These are phyloP conservation scores for Curvularia spicifera DNA, from an alignment of 2,329 filamentous ascomycete species.

Conservation along the genomic window DNA sequence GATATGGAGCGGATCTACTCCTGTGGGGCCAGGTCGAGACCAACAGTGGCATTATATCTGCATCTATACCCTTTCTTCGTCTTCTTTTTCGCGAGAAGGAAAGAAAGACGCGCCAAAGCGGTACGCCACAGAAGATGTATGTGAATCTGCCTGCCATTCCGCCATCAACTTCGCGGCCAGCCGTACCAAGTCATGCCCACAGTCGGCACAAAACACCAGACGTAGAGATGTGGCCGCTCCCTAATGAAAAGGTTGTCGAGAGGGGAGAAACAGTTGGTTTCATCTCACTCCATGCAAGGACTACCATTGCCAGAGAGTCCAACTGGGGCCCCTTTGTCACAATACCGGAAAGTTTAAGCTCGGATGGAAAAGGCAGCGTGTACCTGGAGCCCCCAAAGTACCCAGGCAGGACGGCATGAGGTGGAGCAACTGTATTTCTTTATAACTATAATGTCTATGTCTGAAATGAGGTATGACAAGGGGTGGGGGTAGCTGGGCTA, in stretches of 20 bases:
- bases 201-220: slow-evolving; percentile 28
- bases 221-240: slow-evolving; percentile 32
- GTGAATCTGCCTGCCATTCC: slow-evolving; percentile 23
- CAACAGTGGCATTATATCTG: slow-evolving; percentile 55
- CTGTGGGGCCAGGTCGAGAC: slow-evolving; percentile 59
- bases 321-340: slow-evolving; percentile 46
- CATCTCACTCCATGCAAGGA: slow-evolving; percentile 14
- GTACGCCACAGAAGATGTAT: slow-evolving; percentile 17
- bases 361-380: slow-evolving; percentile 29
- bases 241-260: slow-evolving; percentile 11
- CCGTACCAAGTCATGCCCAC: slow-evolving; percentile 6
- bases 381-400: slow-evolving; percentile 21
- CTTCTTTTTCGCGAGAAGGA: slow-evolving; percentile 47
- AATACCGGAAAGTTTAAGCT: slow-evolving; percentile 40
- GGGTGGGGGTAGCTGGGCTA: slow-evolving; percentile 34
- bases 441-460: slow-evolving; percentile 2
- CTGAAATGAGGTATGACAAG: neutral
- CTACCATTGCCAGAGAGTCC: slow-evolving; percentile 22
- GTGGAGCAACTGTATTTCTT: neutral
- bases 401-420: slow-evolving; percentile 28
- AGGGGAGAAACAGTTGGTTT: slow-evolving; percentile 2
- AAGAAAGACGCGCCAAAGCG: slow-evolving; percentile 20
- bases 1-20: slow-evolving; percentile 45
- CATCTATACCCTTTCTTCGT: slow-evolving; percentile 54
- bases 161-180: slow-evolving; percentile 22